Percentiles rank a stretch among this genome's conserved stretches.
phyloP scores from a whole-genome alignment of 208 protist species.

The Trypanosoma caninum region DNA sequence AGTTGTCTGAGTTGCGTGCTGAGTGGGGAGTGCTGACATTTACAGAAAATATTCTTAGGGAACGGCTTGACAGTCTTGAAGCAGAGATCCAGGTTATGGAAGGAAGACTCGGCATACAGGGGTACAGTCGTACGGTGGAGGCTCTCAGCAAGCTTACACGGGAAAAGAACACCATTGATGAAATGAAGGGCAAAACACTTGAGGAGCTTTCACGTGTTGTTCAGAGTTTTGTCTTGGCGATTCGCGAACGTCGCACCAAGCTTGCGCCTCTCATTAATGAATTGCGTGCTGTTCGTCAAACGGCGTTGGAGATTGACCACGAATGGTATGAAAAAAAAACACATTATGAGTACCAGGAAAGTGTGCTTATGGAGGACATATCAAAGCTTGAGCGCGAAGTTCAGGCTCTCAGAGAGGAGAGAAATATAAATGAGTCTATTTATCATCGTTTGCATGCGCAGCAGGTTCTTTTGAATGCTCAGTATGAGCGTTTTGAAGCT shows the following conservation, averaged over 20 bases:
- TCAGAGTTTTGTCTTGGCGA: slow-evolving; percentile 81
- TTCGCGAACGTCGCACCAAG: slow-evolving; percentile 79
- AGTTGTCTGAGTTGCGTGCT: slow-evolving; percentile 75
- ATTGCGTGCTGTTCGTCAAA: slow-evolving; percentile 77
- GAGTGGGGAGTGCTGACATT: slow-evolving; percentile 87
- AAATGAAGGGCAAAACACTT: slow-evolving; percentile 86
- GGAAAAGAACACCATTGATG: slow-evolving; percentile 84
- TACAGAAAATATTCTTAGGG: slow-evolving; percentile 75
- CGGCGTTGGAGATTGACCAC: slow-evolving; percentile 78
- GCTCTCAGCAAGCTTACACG: slow-evolving; percentile 72
- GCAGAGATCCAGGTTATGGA: slow-evolving; percentile 74
- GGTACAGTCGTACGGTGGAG: slow-evolving; percentile 82
- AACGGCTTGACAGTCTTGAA: slow-evolving; percentile 66
- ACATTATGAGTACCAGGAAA: slow-evolving; percentile 86
- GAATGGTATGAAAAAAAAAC: slow-evolving; percentile 83
- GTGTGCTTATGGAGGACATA: slow-evolving; percentile 79
- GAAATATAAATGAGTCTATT: slow-evolving; percentile 69
- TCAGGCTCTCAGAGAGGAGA: slow-evolving; percentile 66
- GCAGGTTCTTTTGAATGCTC: slow-evolving; percentile 40
- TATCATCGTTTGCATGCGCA: slow-evolving; percentile 82
- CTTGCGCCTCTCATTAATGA: slow-evolving; percentile 89
- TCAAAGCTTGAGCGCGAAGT: slow-evolving; percentile 83
- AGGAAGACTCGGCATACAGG: slow-evolving; percentile 81
- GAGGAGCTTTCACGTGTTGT: slow-evolving; percentile 88
- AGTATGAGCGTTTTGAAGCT: slow-evolving; percentile 48